Conservation (phyloP, 2,329 filamentous ascomycete genomes). For the Epichloe aotearoae region DNA sequence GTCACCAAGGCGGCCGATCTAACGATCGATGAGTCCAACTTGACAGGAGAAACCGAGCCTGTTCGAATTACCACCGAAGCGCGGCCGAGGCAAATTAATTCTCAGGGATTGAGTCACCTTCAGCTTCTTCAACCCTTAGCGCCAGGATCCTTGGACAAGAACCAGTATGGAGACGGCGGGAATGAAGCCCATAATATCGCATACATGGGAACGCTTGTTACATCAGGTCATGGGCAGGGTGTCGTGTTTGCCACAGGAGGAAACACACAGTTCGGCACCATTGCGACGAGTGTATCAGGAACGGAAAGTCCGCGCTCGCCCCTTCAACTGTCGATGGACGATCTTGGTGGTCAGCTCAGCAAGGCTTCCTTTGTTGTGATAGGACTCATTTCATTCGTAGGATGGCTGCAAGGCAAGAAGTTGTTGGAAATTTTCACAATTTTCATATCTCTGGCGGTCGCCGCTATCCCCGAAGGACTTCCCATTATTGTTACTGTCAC, state of each 20-base stretch:
- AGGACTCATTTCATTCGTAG: slow-evolving; percentile 79
- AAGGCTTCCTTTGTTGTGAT: slow-evolving; percentile 96
- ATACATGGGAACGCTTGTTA: slow-evolving; percentile 94
- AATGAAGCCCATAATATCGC: slow-evolving; percentile 82
- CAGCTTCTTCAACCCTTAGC: slow-evolving; percentile 28
- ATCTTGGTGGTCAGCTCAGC: slow-evolving; percentile 89
- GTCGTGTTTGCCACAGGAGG: slow-evolving; percentile 95
- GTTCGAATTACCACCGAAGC: slow-evolving; percentile 64
- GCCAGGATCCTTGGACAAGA: slow-evolving; percentile 24
- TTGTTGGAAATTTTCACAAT: slow-evolving; percentile 95
- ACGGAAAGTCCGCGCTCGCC: slow-evolving; percentile 94
- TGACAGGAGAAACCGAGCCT: slow-evolving; percentile 93
- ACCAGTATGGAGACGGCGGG: slow-evolving; percentile 44
- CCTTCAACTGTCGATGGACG: slow-evolving; percentile 90
- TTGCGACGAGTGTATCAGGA: slow-evolving; percentile 83
- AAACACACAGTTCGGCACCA: slow-evolving; percentile 89
- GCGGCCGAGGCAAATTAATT: slow-evolving; percentile 18
- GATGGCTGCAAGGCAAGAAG: slow-evolving; percentile 77
- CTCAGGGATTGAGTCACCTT: slow-evolving; percentile 16
- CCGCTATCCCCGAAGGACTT: slow-evolving; percentile 88
- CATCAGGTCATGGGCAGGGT: slow-evolving; percentile 88
- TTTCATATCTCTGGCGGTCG: slow-evolving; percentile 89
- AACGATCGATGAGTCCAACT: slow-evolving; percentile 89
- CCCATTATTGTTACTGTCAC: slow-evolving; percentile 98
- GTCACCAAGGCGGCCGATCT: slow-evolving; percentile 84